Evolutionary conservation across 208 protist species (phyloP).

Genomic region (Lotmaria passim): DNA sequence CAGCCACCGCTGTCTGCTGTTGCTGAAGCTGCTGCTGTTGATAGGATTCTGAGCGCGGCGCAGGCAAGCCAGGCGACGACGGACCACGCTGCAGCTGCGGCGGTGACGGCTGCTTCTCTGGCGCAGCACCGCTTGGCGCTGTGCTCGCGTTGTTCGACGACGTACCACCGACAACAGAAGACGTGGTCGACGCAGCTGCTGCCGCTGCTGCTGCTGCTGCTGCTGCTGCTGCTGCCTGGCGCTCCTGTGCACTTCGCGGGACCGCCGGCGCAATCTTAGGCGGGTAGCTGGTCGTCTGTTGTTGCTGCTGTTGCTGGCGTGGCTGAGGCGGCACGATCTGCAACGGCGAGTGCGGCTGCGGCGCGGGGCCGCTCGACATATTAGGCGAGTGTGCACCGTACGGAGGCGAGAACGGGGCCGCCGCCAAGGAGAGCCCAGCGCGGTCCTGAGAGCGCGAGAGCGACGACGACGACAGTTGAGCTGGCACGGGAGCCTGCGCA

Average conservation of each 20-base stretch:
- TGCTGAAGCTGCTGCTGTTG: slow-evolving; percentile 19
- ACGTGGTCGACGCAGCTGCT: slow-evolving; percentile 2
- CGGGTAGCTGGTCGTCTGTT: slow-evolving; percentile 14
- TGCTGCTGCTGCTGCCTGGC: slow-evolving; percentile 24
- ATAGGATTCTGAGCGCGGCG: slow-evolving; percentile 27
- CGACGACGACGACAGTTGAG: slow-evolving; percentile 19
- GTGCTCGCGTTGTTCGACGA: slow-evolving; percentile 11
- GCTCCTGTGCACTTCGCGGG: slow-evolving; percentile 39
- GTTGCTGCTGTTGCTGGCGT: slow-evolving; percentile 24
- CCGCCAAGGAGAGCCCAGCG: slow-evolving; percentile 14
- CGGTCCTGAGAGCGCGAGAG: slow-evolving; percentile 29
- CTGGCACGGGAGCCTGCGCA: not conserved
- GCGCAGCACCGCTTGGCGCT: not conserved
- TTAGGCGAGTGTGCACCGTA: slow-evolving; percentile 11
- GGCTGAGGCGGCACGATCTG: slow-evolving; percentile 26
- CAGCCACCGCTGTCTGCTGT: slow-evolving; percentile 21
- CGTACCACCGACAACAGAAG: slow-evolving; percentile 5
- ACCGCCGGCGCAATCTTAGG: slow-evolving; percentile 30
- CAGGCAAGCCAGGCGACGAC: slow-evolving; percentile 23
- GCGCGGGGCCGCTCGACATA: not conserved
- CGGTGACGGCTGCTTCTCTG: not conserved
- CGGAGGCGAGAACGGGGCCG: slow-evolving; percentile 16
- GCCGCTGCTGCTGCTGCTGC: slow-evolving; percentile 21
- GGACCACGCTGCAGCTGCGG: slow-evolving; percentile 21
- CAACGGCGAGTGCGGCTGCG: slow-evolving; percentile 11